Evolutionary conservation across 1,139 yeast species (phyloP), one percentile per base, ranked within the genome.

Genomic region (Yamadazyma sp.): DNA sequence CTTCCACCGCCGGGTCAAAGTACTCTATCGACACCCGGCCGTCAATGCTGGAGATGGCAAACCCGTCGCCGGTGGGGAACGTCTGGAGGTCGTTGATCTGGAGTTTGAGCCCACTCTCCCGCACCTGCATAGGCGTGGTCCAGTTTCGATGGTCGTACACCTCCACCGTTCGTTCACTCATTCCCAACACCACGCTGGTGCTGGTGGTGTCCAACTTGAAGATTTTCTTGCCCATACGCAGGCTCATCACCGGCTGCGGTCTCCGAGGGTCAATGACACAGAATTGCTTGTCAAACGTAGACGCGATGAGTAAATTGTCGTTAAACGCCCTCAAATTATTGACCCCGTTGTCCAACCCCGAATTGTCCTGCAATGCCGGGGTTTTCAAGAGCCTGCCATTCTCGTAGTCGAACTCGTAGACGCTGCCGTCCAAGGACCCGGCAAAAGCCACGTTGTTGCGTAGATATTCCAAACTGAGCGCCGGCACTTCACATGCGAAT

Each of bases 11-110:
- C 2, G 76, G 69, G 41, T 83, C 79, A 43, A 82, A 79, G 54
- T 76, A 83, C 49, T 88, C 96, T 29, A 91, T 77, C 0, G 95
- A 84, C 0, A 87, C 92, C 34, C 96, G 68, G 0, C 97, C 97
- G 51, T 89, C 97, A 11, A 88, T 74, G 2, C 95, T 83, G n/a
- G 91, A 73, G 30, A 84, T 75, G 0, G 87, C 89, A 57, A 81
- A 88, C 0, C 95, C 95, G 31, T 67, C 63, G 17, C 62, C 62
- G 38, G 64, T 56, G 0, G 88, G 87, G 48, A 81, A 72, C 37
- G 83, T 69, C 45, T 72, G 70, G 20, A 88, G 53, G 29, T 79
- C 79, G 36, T 82, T 68, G 2, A 87, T 80, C 57, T 87, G 94
- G 54, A 79, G 81, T 50, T 82, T 80, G 40, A 88, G 70, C 0